Conservation (phyloP, 2,329 filamentous ascomycete genomes). For the Pestalotiopsis sp. region DNA sequence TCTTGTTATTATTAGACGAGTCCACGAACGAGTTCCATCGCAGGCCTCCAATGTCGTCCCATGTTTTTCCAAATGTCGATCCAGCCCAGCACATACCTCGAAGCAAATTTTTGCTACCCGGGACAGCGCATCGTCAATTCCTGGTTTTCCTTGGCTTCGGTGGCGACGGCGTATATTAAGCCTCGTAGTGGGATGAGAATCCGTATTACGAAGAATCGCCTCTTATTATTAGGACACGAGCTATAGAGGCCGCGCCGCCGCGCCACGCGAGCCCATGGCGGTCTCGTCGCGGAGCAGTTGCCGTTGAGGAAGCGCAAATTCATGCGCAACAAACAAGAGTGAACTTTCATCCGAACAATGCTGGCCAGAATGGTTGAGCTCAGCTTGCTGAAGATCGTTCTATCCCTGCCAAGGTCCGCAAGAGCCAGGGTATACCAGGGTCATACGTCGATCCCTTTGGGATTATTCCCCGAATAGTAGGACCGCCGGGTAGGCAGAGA, state of each 20-base stretch:
- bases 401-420: background rate
- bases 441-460: constrained; percentile 1
- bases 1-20: no score
- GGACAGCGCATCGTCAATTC: background rate
- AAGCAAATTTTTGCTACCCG: background rate
- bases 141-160: background rate
- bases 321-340: background rate
- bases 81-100: background rate
- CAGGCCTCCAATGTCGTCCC: no score
- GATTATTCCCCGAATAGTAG: constrained; percentile 3
- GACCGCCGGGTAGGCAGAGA: background rate
- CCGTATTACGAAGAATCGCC: background rate
- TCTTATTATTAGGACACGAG: background rate
- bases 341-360: constrained; percentile 6
- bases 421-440: background rate
- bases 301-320: background rate
- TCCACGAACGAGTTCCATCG: no score
- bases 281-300: background rate
- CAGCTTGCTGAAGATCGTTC: background rate
- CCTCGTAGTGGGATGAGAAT: background rate
- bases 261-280: background rate
- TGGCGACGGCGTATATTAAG: background rate
- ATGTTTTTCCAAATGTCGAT: no score
- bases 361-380: background rate
- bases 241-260: background rate